These are phyloP conservation scores for Macrolepiota albuminosa DNA, from an alignment of 768 basidiomycete genomes.

Conservation along the genomic window DNA sequence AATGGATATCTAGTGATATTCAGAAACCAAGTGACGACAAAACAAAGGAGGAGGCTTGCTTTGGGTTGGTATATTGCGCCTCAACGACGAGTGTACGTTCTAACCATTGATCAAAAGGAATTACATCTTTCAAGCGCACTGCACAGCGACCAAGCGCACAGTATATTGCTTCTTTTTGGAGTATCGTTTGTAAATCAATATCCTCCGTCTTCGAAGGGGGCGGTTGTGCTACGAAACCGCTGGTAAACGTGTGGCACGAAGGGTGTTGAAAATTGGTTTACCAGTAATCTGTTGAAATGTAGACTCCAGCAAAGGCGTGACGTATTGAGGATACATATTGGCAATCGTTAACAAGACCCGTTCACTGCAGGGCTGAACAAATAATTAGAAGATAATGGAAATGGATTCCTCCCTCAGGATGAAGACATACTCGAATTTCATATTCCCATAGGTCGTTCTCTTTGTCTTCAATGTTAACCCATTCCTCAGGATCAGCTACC, in stretches of 20 bases:
- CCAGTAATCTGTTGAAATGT: constrained; percentile 61
- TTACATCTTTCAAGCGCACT: constrained; percentile 48
- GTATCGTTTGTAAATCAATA: constrained; percentile 49
- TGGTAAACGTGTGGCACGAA: neutral
- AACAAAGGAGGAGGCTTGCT: constrained; percentile 32
- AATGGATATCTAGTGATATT: constrained; percentile 66
- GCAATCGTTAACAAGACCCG: constrained; percentile 82
- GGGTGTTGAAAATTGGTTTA: constrained; percentile 26
- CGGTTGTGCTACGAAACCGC: constrained; percentile 32
- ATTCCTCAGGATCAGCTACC: constrained; percentile 90
- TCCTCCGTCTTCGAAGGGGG: neutral
- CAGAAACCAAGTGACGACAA: constrained; percentile 6
- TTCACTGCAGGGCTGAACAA: constrained; percentile 80
- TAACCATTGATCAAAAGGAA: constrained; percentile 73
- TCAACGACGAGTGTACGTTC: constrained; percentile 54
- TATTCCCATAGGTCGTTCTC: constrained; percentile 93
- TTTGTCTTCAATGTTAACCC: constrained; percentile 85
- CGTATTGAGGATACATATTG: constrained; percentile 62
- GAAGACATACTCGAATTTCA: constrained; percentile 70
- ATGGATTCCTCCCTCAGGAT: neutral
- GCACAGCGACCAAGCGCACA: constrained; percentile 88
- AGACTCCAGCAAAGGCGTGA: constrained; percentile 58
- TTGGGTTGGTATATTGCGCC: constrained; percentile 52
- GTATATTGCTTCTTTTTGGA: constrained; percentile 85
- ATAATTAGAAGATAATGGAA: neutral